These are phyloP conservation scores for Barbatosphaeria neglecta DNA, from an alignment of 495 filamentous ascomycete species.

Conservation along the genomic window DNA sequence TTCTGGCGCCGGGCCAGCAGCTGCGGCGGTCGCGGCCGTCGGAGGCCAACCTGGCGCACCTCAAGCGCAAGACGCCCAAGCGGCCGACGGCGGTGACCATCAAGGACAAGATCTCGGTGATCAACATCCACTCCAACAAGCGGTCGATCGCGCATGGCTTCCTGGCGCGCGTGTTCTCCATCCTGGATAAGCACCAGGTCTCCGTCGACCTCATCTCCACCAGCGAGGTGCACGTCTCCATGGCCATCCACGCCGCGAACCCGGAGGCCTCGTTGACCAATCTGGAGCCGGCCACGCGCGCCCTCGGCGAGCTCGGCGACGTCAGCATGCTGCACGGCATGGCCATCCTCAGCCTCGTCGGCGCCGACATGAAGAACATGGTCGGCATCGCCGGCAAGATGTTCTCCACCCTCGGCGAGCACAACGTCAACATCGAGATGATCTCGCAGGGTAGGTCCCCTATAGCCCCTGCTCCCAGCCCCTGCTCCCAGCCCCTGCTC, in stretches of 20 bases:
- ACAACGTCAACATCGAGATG: constrained; percentile 92
- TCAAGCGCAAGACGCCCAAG: constrained; percentile 40
- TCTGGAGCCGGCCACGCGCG: constrained; percentile 53
- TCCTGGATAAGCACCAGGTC: constrained; percentile 65
- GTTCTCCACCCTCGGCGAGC: constrained; percentile 80
- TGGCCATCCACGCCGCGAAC: constrained; percentile 76
- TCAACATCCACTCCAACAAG: constrained; percentile 93
- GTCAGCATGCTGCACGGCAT: constrained; percentile 79
- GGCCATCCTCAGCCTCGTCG: constrained; percentile 86
- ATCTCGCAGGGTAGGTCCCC: constrained; percentile 83
- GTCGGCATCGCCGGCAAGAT: constrained; percentile 79
- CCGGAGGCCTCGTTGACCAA: constrained; percentile 52
- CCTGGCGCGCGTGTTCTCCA: constrained; percentile 79
- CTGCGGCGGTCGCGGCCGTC: constrained; percentile 21
- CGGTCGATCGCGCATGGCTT: constrained; percentile 77
- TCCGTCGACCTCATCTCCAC: constrained; percentile 90
- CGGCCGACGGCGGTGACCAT: constrained; percentile 90
- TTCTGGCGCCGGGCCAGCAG: constrained; percentile 31
- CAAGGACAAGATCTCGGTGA: constrained; percentile 82
- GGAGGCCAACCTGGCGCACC: constrained; percentile 1
- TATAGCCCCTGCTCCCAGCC: no score
- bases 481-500: no score
- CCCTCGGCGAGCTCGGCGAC: constrained; percentile 65
- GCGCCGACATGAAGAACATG: constrained; percentile 92
- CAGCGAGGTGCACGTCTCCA: constrained; percentile 87